A percentile compares a stretch with the other conserved stretches of the same genome.
These are phyloP conservation scores for Saccharomyces pastorianus DNA, from an alignment of 1,139 yeast species.

Conservation along the genomic window DNA sequence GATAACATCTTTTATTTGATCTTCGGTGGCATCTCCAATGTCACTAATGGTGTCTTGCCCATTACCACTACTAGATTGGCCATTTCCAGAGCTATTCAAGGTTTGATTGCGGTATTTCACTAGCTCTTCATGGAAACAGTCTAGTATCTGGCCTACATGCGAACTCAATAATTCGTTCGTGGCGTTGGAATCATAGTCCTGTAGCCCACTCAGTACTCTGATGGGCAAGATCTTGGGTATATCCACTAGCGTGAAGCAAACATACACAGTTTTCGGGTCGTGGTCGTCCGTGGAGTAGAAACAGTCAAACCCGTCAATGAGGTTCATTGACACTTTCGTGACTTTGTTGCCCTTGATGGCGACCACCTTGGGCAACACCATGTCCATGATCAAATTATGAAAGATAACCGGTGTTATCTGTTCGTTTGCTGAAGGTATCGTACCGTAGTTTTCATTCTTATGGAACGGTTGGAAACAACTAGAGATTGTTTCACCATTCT, in stretches of 20 bases:
- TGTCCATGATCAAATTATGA: constrained; percentile 22
- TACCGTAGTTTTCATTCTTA: constrained; percentile 8
- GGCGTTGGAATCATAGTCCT: constrained; percentile 13
- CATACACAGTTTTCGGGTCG: constrained; percentile 13
- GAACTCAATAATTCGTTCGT: constrained; percentile 16
- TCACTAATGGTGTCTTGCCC: constrained; percentile 5
- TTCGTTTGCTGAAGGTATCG: constrained; percentile 4
- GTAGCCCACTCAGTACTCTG: constrained; percentile 27
- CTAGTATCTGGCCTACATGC: constrained; percentile 22
- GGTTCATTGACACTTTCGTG: constrained; percentile 25
- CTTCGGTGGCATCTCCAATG: constrained; percentile 20
- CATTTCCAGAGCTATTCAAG: constrained; percentile 1
- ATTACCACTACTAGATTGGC: neutral
- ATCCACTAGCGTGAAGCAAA: constrained; percentile 24
- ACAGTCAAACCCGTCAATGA: constrained; percentile 30
- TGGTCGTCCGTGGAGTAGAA: constrained; percentile 26
- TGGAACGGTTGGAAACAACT: constrained; percentile 22
- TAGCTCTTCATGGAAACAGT: constrained; percentile 29
- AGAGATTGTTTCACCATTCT: constrained; percentile 16
- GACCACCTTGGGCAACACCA: constrained; percentile 29
- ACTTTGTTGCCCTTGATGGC: constrained; percentile 29
- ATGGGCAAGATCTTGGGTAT: constrained; percentile 30
- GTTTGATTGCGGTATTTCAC: constrained; percentile 21
- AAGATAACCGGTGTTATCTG: constrained; percentile 18
- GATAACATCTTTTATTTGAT: constrained; percentile 29